Base-by-base conservation (phyloP, 805 yeast genomes). In the Starmerella sp. region DNA sequence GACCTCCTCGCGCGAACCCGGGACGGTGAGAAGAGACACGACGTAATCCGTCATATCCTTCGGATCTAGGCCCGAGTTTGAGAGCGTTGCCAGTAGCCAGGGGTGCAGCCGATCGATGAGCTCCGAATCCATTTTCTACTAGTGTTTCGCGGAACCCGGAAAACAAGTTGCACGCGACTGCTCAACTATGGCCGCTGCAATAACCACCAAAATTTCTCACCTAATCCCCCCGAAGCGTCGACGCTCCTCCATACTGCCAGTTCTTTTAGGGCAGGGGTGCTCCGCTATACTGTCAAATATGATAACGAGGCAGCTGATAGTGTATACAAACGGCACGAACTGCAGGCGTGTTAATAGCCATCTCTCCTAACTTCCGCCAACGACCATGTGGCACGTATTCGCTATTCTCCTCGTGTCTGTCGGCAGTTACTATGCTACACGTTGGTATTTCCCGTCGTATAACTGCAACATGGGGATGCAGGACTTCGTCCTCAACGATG, bases 41-140 rank as follows among this genome's bases (percentile, higher is more conserved):
- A 75, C 73, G 59, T 75, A 77, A 48, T 76, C 79, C 0, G 75
- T 67, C 54, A 76, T 61, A 30, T 74, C 75, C 11, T 67, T 55
- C 32, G 58, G 49, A 31, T 54, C 57, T 6, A 60, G 52, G 29
- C 54, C 63, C 14, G 51, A 46, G 48, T 37, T 51, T 17, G 31
- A 42, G 8, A 60, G 39, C 42, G 55, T 49, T 29, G 42, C 37
- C 35, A 56, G 52, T 45, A 60, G 53, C 63, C 63, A 60, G 32
- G 63, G 58, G 49, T 45, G 50, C 54, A 60, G 54, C 52, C 54
- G 38, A n/a, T 56, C 56, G 8, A 47, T 41, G 13, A 50, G 36
- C 34, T 49, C 54, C 17, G 22, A 31, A 42, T 54, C 55, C 14
- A 59, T 41, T 22, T 42, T 9, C n/a, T 39, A 4, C 5, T 15